phyloP scores from a whole-genome alignment of 805 yeast species.

The Yarrowia sp. region DNA sequence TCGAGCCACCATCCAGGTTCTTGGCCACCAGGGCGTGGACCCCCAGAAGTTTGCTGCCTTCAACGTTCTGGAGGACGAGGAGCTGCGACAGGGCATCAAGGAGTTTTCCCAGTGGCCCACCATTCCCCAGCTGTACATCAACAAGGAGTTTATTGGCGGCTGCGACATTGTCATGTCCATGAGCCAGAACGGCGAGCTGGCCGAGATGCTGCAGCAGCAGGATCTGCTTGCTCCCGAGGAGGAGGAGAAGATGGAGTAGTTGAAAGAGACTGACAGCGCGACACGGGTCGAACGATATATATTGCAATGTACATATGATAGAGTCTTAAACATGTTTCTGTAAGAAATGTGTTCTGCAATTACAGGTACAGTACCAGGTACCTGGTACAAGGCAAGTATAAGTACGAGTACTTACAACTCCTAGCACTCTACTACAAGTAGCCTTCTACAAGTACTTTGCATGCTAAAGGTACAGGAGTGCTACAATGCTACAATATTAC shows the following conservation, averaged over 20 bases:
- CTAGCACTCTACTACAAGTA: too few relatives aligned
- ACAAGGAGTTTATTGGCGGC: constrained; percentile 91
- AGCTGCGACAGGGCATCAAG: constrained; percentile 90
- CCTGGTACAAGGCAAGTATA: too few relatives aligned
- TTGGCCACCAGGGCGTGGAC: constrained; percentile 96
- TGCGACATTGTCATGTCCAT: constrained; percentile 91
- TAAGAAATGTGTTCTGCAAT: too few relatives aligned
- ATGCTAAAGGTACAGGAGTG: too few relatives aligned
- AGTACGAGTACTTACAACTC: too few relatives aligned
- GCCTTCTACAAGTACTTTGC: too few relatives aligned
- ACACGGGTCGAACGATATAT: not conserved
- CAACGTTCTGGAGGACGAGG: constrained; percentile 92
- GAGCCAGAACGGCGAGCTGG: constrained; percentile 83
- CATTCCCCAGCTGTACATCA: constrained; percentile 89
- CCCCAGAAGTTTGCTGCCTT: constrained; percentile 95
- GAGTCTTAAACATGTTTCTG: not conserved
- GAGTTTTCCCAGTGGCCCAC: constrained; percentile 98
- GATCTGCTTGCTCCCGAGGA: constrained; percentile 79
- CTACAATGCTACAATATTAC: too few relatives aligned
- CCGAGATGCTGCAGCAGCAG: constrained; percentile 75
- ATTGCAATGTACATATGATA: constrained; percentile 23
- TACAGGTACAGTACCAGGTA: too few relatives aligned
- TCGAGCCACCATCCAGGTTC: constrained; percentile 84
- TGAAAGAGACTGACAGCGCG: not conserved
- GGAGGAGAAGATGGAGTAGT: not conserved